phyloP scores from a whole-genome alignment of 1,284 basidiomycete genomes.

The Leucoagaricus sp. region DNA sequence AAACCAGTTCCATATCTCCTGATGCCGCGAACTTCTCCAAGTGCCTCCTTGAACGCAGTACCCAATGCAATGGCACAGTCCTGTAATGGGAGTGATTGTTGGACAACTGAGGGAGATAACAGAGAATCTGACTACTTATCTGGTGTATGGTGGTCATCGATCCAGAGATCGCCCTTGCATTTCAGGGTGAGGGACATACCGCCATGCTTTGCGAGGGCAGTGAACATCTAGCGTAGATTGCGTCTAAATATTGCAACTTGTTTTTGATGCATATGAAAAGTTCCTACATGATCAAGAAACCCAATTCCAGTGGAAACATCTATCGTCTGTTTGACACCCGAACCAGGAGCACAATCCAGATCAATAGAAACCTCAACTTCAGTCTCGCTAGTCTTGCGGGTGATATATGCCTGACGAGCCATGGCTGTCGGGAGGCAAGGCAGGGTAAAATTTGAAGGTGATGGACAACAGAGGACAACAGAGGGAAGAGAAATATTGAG shows the following conservation, averaged over 20 bases:
- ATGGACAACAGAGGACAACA: slow-evolving; percentile 35
- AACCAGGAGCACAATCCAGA: slow-evolving; percentile 80
- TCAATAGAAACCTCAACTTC: slow-evolving; percentile 82
- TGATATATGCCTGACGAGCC: slow-evolving; percentile 67
- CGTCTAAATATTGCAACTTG: slow-evolving; percentile 7
- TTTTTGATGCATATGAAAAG: slow-evolving; percentile 2
- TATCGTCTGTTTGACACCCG: slow-evolving; percentile 71
- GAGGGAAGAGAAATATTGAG: slow-evolving; percentile 20
- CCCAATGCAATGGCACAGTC: slow-evolving; percentile 94
- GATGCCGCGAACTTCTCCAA: slow-evolving; percentile 95
- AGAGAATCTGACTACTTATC: slow-evolving; percentile 60
- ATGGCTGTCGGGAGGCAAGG: slow-evolving; percentile 27
- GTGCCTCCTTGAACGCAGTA: slow-evolving; percentile 92
- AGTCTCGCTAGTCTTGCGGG: slow-evolving; percentile 93
- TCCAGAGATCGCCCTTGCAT: slow-evolving; percentile 95
- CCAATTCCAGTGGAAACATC: slow-evolving; percentile 94
- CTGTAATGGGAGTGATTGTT: slow-evolving; percentile 51
- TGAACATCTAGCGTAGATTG: slow-evolving; percentile 79
- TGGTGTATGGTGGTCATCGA: slow-evolving; percentile 99
- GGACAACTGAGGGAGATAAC: slow-evolving; percentile 15
- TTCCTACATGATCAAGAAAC: slow-evolving; percentile 93
- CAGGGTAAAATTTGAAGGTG: slow-evolving; percentile 18
- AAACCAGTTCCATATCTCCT: slow-evolving; percentile 95
- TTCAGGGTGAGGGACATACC: slow-evolving; percentile 89
- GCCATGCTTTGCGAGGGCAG: slow-evolving; percentile 92